phyloP scores from a whole-genome alignment of 2,329 filamentous ascomycete genomes.

The Onygenales sp. region DNA sequence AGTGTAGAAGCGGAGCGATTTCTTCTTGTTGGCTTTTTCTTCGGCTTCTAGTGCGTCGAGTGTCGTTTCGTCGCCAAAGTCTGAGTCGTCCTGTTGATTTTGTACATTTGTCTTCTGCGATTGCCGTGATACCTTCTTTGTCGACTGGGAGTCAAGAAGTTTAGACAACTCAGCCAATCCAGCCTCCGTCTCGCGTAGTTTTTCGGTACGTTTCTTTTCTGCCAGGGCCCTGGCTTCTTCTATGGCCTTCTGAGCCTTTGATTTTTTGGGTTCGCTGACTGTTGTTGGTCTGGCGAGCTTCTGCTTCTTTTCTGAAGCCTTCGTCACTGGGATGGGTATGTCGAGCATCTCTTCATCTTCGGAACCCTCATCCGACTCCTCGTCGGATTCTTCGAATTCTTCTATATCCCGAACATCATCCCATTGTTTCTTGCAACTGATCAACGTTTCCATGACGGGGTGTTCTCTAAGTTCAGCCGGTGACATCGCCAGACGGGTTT shows the following conservation, averaged over 20 bases:
- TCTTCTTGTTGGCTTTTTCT: conserved; percentile 83
- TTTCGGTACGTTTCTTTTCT: conserved; percentile 45
- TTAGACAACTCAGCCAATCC: conserved; percentile 63
- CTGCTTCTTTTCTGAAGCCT: conserved; percentile 2
- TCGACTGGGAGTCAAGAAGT: conserved; percentile 40
- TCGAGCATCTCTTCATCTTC: conserved; percentile 12
- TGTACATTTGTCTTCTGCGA: conserved; percentile 17
- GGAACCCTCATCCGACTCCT: conserved; percentile 10
- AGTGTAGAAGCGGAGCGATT: conserved; percentile 92
- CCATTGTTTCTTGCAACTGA: conserved; percentile 77
- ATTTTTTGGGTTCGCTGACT: conserved; percentile 31
- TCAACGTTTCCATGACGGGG: conserved; percentile 75
- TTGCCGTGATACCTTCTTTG: conserved; percentile 36
- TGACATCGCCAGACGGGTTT: conserved; percentile 52
- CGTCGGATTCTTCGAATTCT: conserved; percentile 33
- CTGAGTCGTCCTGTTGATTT: conserved; percentile 55
- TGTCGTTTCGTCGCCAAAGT: conserved; percentile 83
- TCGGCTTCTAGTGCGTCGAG: conserved; percentile 70
- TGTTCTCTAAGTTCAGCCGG: conserved; percentile 80
- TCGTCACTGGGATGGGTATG: neutral
- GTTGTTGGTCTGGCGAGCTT: conserved; percentile 8
- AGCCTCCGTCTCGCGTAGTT: conserved; percentile 52
- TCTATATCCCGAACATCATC: conserved; percentile 59
- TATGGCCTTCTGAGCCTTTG: conserved; percentile 40
- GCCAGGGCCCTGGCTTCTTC: conserved; percentile 46